phyloP scores from a whole-genome alignment of 2,329 filamentous ascomycete genomes.

The Plectosphaerella cucumerina region DNA sequence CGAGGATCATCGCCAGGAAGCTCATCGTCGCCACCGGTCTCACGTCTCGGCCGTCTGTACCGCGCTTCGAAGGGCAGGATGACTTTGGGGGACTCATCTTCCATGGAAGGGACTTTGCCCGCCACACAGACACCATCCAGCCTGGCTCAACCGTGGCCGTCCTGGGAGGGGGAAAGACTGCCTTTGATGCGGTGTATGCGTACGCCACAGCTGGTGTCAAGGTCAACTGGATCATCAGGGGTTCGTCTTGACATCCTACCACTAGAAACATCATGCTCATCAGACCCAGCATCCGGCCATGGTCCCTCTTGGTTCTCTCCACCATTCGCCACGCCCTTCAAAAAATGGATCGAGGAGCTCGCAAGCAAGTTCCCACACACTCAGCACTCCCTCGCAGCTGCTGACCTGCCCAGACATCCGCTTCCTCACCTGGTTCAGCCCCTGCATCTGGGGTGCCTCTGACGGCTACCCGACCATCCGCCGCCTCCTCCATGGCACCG shows the following conservation, averaged over 20 bases:
- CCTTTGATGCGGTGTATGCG: constrained; percentile 61
- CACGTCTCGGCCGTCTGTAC: constrained; percentile 45
- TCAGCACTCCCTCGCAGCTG: background rate
- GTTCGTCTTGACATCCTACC: constrained; percentile 16
- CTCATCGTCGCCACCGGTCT: constrained; percentile 53
- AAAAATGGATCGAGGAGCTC: constrained; percentile 64
- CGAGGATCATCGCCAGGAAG: constrained; percentile 34
- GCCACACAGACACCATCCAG: constrained; percentile 33
- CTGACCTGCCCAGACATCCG: constrained; percentile 43
- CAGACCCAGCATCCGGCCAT: constrained; percentile 37
- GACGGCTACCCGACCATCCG: constrained; percentile 55
- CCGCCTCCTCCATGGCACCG: constrained; percentile 52
- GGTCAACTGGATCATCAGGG: constrained; percentile 58
- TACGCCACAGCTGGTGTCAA: constrained; percentile 51
- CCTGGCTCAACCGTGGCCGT: constrained; percentile 45
- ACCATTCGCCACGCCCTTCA: constrained; percentile 62
- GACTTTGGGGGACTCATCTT: constrained; percentile 42
- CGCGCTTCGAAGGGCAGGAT: constrained; percentile 41
- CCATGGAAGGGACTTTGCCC: constrained; percentile 42
- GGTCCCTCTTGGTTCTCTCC: constrained; percentile 57
- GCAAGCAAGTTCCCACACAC: constrained; percentile 35
- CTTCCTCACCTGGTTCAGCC: constrained; percentile 68
- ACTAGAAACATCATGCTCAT: background rate
- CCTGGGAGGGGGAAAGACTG: constrained; percentile 60
- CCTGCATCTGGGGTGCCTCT: constrained; percentile 65